Conservation (phyloP, 225 moss, liverwort and hornwort genomes). For the Marchantia paleacea region DNA sequence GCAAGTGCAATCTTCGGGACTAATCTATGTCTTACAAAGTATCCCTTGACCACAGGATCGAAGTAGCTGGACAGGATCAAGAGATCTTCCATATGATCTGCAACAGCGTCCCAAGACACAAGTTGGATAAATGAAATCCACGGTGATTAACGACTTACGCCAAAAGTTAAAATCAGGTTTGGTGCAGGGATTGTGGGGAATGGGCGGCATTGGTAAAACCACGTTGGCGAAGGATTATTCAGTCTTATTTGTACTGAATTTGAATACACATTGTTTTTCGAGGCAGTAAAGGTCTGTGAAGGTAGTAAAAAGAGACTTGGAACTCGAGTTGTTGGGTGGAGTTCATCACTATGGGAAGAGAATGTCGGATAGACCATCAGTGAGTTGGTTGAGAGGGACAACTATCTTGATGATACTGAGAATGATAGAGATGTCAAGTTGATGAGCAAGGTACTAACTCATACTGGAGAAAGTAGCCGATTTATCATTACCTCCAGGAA, state of each 20-base stretch:
- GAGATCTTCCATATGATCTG: not conserved
- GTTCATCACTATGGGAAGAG: not conserved
- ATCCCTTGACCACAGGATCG: too few relatives aligned
- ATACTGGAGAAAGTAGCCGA: not conserved
- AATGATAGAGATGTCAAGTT: not conserved
- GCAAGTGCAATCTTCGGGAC: too few relatives aligned
- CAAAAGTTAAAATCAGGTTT: not conserved
- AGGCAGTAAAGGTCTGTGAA: not conserved
- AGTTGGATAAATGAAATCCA: not conserved
- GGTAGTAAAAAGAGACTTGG: not conserved
- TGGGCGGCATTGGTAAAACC: slow-evolving; percentile 3
- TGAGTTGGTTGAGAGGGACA: not conserved
- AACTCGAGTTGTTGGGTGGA: not conserved
- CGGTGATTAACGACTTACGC: not conserved
- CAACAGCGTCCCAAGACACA: not conserved
- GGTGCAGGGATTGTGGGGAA: not conserved
- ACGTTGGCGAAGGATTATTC: not conserved
- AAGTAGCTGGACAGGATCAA: too few relatives aligned
- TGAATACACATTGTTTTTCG: not conserved
- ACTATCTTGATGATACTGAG: not conserved
- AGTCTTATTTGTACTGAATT: not conserved
- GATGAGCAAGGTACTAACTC: not conserved
- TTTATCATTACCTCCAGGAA: not conserved
- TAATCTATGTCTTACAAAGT: too few relatives aligned
- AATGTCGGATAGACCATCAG: too few relatives aligned